Base-by-base conservation (phyloP, 192 early-diverging fungal species). In the Backusella liffmaniae region DNA sequence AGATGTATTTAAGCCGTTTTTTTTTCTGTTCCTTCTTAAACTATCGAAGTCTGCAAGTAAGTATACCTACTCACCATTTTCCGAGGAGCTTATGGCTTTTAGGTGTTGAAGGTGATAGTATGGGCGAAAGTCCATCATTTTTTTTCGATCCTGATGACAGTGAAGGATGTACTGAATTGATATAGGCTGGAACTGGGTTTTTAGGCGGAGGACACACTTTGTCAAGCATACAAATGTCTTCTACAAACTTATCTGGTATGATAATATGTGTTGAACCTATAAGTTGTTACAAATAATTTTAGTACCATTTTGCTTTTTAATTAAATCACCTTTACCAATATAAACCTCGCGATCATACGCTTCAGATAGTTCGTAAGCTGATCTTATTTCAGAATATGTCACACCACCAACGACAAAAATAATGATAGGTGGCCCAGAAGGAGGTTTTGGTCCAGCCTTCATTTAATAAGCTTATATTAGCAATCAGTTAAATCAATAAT, bases 341-440 rank as follows among this genome's bases (percentile, higher is more conserved):
- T 94, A 75, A 4, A 95, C 89, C 70, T 96, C 94, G 13, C 92
- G 82, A 67, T 87, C 83, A 74, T 83, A 82, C 6, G 86, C 85
- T 29, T 88, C 84, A 7, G 87, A 83, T 8, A 96, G 74, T 56
- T 95, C 93, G 76, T 94, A 91, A 41, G 85, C 82, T 3, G 87
- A 80, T 39, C 93, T 86, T 41, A 96, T 84, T 79, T 96, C 95
- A 36, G 94, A 91, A 39, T 89, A 93, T 23, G 92, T 90, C 39
- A 93, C 80, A 26, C 95, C 95, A 42, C 95, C 95, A 35, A 93
- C 87, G 56, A 96, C 83, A 73, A 96, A 96, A 7, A 96, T 79
- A 66, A 95, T 87, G 18, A 94, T 90, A 76, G 39, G 89, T 35
- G 72, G 72, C 1, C 72, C 51, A 21, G 51, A 66, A 53, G 72